Evolutionary conservation across 78 protist species (phyloP).

Genomic region (Speleostelium caveatum): DNA sequence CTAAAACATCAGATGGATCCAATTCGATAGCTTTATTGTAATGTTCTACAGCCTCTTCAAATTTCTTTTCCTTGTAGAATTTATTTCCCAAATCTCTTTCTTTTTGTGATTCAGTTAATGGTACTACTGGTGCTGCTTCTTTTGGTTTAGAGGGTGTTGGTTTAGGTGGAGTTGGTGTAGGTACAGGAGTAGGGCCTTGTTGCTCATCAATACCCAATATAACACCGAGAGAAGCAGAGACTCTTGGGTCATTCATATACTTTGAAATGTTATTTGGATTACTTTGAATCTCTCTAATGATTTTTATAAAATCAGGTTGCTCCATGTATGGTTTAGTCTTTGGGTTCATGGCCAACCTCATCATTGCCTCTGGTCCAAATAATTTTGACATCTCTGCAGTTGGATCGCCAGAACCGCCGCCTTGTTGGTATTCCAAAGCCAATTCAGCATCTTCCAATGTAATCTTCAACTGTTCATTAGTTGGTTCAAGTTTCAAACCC

Average conservation of each 20-base stretch:
- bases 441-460: constrained; percentile 24
- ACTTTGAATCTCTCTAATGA: constrained; percentile 18
- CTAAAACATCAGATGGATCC: constrained; percentile 73
- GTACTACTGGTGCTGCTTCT: constrained; percentile 17
- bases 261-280: constrained; percentile 10
- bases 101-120: constrained; percentile 78
- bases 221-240: constrained; percentile 59
- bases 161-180: background rate
- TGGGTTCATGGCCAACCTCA: constrained; percentile 51
- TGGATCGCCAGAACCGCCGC: constrained; percentile 3
- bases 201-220: constrained; percentile 59
- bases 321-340: constrained; percentile 58
- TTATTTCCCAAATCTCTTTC: constrained; percentile 86
- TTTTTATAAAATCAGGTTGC: constrained; percentile 77
- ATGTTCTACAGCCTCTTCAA: constrained; percentile 82
- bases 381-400: background rate
- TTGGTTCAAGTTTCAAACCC: constrained; percentile 85
- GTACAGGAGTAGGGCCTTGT: background rate
- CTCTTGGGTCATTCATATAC: constrained; percentile 62
- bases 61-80: constrained; percentile 82
- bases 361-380: constrained; percentile 14
- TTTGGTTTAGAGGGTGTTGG: constrained; percentile 6
- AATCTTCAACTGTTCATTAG: constrained; percentile 27
- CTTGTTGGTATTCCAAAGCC: background rate
- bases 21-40: constrained; percentile 83